Evolutionary conservation across 441 rosid species (phyloP).

Genomic region (Gossypium aridum): DNA sequence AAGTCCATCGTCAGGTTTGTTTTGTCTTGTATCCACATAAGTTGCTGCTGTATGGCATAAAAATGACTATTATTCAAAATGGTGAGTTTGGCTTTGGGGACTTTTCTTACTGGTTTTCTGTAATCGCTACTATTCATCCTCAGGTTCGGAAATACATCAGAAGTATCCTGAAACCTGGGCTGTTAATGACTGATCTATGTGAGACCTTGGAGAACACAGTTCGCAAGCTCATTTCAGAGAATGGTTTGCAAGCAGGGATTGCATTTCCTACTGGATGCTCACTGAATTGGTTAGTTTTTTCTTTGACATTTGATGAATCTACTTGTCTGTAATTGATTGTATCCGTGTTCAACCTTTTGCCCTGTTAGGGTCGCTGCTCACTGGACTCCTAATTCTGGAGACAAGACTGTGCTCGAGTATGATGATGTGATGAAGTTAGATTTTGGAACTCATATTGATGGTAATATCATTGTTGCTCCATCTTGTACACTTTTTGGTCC

Average conservation of each 20-base stretch:
- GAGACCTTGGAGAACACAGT: constrained; percentile 88
- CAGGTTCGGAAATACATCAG: constrained; percentile 81
- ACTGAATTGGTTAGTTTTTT: constrained; percentile 58
- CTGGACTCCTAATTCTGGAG: constrained; percentile 97
- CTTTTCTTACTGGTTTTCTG: background rate
- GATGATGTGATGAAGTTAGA: constrained; percentile 97
- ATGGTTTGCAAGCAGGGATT: constrained; percentile 95
- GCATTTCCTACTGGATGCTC: constrained; percentile 99
- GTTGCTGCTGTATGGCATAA: background rate
- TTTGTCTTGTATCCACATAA: background rate
- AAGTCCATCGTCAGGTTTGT: constrained; percentile 93
- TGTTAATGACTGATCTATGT: constrained; percentile 92
- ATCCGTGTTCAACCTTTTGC: constrained; percentile 8
- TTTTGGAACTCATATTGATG: constrained; percentile 96
- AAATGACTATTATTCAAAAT: background rate
- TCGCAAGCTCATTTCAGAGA: constrained; percentile 81
- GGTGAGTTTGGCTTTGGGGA: background rate
- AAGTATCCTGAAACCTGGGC: constrained; percentile 80
- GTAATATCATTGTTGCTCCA: constrained; percentile 22
- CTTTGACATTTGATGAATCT: constrained; percentile 1
- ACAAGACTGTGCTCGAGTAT: constrained; percentile 92
- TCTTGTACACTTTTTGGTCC: background rate
- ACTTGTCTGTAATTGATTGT: constrained; percentile 1
- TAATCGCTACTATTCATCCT: constrained; percentile 9
- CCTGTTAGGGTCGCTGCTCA: constrained; percentile 88